Evolutionary conservation across 148 eudicot genomes (phyloP), one percentile per base, ranked within the genome.

Genomic region (Hydrangea macrophylla): DNA sequence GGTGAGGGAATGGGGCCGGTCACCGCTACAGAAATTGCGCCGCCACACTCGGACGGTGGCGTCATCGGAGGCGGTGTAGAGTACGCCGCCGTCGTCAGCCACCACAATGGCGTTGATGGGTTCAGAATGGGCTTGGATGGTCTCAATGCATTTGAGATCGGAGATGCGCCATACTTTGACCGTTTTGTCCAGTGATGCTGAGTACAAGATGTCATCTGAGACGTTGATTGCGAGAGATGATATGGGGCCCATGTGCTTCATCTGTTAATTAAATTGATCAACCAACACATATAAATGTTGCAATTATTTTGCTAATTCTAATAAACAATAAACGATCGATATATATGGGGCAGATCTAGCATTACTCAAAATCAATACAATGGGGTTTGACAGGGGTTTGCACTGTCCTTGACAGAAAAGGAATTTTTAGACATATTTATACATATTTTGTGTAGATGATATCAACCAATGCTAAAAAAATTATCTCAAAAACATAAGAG

Each of bases 21-120:
- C 54, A 3, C 78, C 77, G 55, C 66, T 30, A 35, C 80, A 76
- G 55, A 80, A 69, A 27, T 73, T 73, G 72, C 83, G 78, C 6
- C 78, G 76, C 83, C 83, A 80, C 0, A 80, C 83, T 20, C 65
- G 35, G 22, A 80, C 75, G 23, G 82, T 79, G 65, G 83, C 80
- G 25, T 80, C 83, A 59, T 80, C 83, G 13, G 83, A 80, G 26
- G 80, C 83, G 28, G 83, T 80, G 70, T 76, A 80, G 65, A 80
- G 83, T n/a, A n/a, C n/a, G 1, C 69, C 80, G 6, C 83, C 80
- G 28, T 80, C 83, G 55, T 73, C 83, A 5, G 72, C 70, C 8
- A 80, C 57, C 17, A 18, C 83, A 7, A 80, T 48, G 66, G 77
- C 83, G 53, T 80, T 80, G 60, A 80, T 23, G 1, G 80, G 78